Evolutionary conservation across 1,284 basidiomycete species (phyloP), one percentile per base, ranked within the genome.

Genomic region (Grifola frondosa): DNA sequence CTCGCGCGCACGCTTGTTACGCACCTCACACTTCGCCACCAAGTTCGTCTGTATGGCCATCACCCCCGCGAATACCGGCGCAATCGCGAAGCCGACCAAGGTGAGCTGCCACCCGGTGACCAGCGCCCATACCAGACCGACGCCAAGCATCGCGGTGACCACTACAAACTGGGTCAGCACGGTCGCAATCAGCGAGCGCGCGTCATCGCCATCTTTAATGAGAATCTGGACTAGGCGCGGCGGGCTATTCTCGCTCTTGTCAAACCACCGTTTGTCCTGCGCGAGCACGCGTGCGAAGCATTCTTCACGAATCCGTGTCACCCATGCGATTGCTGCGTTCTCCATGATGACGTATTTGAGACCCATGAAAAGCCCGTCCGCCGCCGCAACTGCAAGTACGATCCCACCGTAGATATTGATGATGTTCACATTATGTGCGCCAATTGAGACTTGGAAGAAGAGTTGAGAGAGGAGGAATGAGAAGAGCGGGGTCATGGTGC

Each of bases 191-290:
- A 98, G 73, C 20, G 80, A 75, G 23, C 89, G 73, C 22, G 94
- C 90, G 57, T 98, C 96, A 52, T 97, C 92, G 2, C 83, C 87
- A 60, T 98, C 94, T 68, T 95, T 95, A 66, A 95, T 77, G 44
- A 98, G 69, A 11, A 78, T 71, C 59, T 93, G 89, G 6, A 90
- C 81, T n/a, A 98, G 62, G 7, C 76, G 69, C 5, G 78, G 68
- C 0, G 86, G 72, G 7, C 73, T 68, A 64, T 95, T 86, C 37
- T 75, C 73, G 3, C 74, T 66, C 40, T 71, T 67, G 67, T 98
- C 93, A 64, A 95, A 97, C 81, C 87, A 99, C n/a, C 75, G 64
- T 65, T 91, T 92, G 65, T 97, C 93, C 65, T 97, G 95, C 2
- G 67, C 62, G 22, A 98, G 68, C 12, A 98, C 70, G 24, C 70